phyloP scores from a whole-genome alignment of 1,139 yeast genomes.

The Blastobotrys elegans region DNA sequence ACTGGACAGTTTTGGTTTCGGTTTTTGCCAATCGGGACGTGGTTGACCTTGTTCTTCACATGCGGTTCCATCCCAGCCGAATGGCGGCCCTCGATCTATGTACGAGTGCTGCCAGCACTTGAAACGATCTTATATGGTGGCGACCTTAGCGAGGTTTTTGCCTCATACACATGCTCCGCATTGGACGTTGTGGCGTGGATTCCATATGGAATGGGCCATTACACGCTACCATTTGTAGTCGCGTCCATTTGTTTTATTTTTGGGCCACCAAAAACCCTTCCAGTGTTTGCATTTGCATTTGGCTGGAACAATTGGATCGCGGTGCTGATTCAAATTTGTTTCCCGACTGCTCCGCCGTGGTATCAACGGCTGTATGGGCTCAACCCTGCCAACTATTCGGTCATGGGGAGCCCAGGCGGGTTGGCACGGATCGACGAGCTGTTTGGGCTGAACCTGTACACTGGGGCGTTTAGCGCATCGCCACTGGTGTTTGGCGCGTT shows the following conservation, averaged over 20 bases:
- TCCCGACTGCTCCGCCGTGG: slow-evolving; percentile 99
- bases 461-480: slow-evolving; percentile 78
- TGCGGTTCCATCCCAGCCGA: slow-evolving; percentile 71
- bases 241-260: slow-evolving; percentile 75
- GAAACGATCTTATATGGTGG: slow-evolving; percentile 95
- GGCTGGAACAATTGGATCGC: slow-evolving; percentile 95
- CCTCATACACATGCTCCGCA: slow-evolving; percentile 60
- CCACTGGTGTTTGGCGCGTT: slow-evolving; percentile 98
- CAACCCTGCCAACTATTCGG: slow-evolving; percentile 83
- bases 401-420: slow-evolving; percentile 97
- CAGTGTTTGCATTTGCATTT: slow-evolving; percentile 89
- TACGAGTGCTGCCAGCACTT: slow-evolving; percentile 85
- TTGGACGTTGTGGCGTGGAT: slow-evolving; percentile 90
- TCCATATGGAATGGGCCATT: slow-evolving; percentile 91
- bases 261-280: slow-evolving; percentile 87
- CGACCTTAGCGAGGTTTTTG: slow-evolving; percentile 79
- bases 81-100: slow-evolving; percentile 86
- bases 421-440: slow-evolving; percentile 80
- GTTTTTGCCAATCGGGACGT: slow-evolving; percentile 80
- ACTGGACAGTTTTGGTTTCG: slow-evolving; percentile 82
- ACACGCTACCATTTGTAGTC: slow-evolving; percentile 82
- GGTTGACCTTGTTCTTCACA: slow-evolving; percentile 82
- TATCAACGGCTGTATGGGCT: slow-evolving; percentile 81
- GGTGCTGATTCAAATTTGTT: slow-evolving; percentile 70
- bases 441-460: slow-evolving; percentile 78